Evolutionary conservation across 176 grass and related monocot genomes (phyloP), one percentile per base, ranked within the genome.

Genomic region (Oryza meyeriana): DNA sequence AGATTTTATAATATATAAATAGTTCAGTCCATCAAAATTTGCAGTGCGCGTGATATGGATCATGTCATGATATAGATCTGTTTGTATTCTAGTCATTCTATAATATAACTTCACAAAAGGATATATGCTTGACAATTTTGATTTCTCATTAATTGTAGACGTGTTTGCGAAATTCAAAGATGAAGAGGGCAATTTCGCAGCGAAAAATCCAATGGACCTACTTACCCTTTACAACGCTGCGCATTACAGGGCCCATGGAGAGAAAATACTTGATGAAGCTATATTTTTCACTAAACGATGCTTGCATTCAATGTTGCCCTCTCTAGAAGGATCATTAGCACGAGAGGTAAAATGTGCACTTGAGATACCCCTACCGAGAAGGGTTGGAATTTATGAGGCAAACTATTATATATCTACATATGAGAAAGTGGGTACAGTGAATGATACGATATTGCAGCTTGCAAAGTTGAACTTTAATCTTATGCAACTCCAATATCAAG

Each of bases 401-500:
- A 65, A 47, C 1, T 31, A 24, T 22, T 65, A 65, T 31, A 65
- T 78, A 27, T 65, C 61, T 8, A 45, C 39, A 8, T 78, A 65
- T n/a, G 36, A n/a, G 27, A 30, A 33, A n/a, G 76, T 65, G 11
- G 10, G 10, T 0, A 32, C 26, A 12, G 20, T 45, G 38, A 20
- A 66, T 65, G 29, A 31, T 45, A 65, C 2, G 25, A 28, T 78
- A 45, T 2, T 78, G 17, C 10, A 78, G 31, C 39, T 78, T 12
- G 61, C 76, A 45, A 78, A 78, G 61, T 3, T 66, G 39, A 78
- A 78, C 39, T 78, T 32, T 28, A 65, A 65, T 31, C 2, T 65
- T 20, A 78, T 78, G 76, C 76, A 78, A 45, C 38, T 8, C 39
- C 76, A 65, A 2, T 65, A 78, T 30, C 76, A 78, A 47, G 10